These are phyloP conservation scores for Silene noctiflora DNA, from an alignment of 179 eudicot species.

Conservation along the genomic window DNA sequence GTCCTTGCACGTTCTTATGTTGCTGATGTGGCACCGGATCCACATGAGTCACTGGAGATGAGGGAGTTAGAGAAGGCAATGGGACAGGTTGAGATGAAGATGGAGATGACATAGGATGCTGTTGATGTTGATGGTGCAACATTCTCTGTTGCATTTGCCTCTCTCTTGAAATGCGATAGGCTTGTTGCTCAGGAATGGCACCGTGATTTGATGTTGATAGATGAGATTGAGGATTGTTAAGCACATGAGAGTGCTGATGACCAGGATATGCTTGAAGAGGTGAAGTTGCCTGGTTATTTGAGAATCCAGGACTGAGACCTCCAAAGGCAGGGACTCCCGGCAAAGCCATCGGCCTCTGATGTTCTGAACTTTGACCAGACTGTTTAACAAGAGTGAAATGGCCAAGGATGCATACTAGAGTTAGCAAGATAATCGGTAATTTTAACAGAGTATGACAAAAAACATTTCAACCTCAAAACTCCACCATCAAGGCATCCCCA, in stretches of 20 bases:
- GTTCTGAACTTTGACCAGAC: conserved; percentile 64
- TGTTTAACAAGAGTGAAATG: conserved; percentile 25
- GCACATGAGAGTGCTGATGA: conserved; percentile 48
- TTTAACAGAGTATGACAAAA: neutral
- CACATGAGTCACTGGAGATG: conserved; percentile 48
- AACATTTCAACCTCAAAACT: neutral
- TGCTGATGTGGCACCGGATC: conserved; percentile 42
- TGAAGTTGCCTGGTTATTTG: conserved; percentile 49
- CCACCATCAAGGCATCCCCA: neutral
- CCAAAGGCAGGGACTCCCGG: conserved; percentile 58
- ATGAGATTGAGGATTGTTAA: conserved; percentile 50
- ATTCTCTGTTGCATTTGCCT: conserved; percentile 65
- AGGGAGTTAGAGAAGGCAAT: conserved; percentile 35
- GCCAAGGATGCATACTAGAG: conserved; percentile 1
- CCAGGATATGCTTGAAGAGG: conserved; percentile 50
- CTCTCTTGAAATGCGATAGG: conserved; percentile 64
- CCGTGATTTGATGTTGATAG: conserved; percentile 52
- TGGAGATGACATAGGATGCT: conserved; percentile 46
- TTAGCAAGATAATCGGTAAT: neutral
- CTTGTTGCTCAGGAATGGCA: conserved; percentile 55
- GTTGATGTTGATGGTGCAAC: conserved; percentile 55
- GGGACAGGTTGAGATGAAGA: conserved; percentile 51
- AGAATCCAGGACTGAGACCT: conserved; percentile 45
- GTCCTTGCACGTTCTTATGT: conserved; percentile 61
- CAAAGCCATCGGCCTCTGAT: conserved; percentile 58